Base-by-base conservation (phyloP, 371 early-diverging fungal species). In the Actinomucor elegans region DNA sequence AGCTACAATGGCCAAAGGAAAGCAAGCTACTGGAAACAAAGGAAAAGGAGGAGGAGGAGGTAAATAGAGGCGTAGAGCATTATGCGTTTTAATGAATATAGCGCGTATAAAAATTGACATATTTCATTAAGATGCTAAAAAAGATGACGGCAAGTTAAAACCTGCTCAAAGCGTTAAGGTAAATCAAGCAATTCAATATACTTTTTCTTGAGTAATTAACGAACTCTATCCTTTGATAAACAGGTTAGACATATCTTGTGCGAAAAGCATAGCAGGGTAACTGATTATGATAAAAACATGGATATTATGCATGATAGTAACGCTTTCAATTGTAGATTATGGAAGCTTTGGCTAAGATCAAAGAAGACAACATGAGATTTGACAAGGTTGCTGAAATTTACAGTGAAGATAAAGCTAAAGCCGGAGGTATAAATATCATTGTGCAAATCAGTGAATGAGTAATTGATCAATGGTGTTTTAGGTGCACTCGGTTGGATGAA, bases 351-450 rank as follows among this genome's bases (percentile, higher is more conserved):
- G 81, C 54, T 15, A 79, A 86, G 55, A 61, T 90, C 7, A 70
- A 77, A 17, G 75, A 73, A 27, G 86, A 80, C 6, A 81, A 67
- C 24, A 67, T 67, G 73, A 66, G 80, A 36, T 89, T 88, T 66
- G 85, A 86, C 56, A 76, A 77, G 51, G 95, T 93, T 1, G 96
- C 96, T 12, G 87, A 88, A 61, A 35, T 72, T 41, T 94, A 82
- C 53, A 90, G 91, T 33, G 95, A 94, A 60, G 96, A 94, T 68
- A 96, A 94, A 71, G 94, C 94, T 26, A 89, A 76, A 31, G 65
- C 75, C 27, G 81, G 81, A 52, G 81, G 80, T 71, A 71, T 27
- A 44, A 32, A n/a, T 29, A 43, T 21, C n/a, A 2, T 14, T 5
- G 4, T n/a, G 12, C n/a, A 14, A 14, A 14, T 5, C 11, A 14